Conservation (phyloP, 1,139 yeast genomes). For the Meyerozyma smithsonii region DNA sequence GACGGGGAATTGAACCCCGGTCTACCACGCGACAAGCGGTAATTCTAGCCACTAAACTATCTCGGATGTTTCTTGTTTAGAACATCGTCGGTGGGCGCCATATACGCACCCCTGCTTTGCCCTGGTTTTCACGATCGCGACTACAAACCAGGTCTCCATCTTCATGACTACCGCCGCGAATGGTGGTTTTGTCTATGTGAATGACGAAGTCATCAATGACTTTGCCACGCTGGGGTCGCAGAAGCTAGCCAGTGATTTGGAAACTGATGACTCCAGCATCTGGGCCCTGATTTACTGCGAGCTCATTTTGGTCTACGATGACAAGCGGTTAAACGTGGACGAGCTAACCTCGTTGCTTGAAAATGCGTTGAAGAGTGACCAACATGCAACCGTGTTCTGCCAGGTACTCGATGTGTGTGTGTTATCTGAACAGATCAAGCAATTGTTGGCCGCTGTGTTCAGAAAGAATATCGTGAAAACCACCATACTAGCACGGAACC, state of each 20-base stretch:
- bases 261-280: background rate
- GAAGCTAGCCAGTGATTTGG: background rate
- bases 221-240: background rate
- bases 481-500: constrained; percentile 31
- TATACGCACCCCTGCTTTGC: background rate
- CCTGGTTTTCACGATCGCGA: background rate
- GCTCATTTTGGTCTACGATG: constrained; percentile 28
- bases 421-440: constrained; percentile 21
- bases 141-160: background rate
- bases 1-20: constrained; percentile 73
- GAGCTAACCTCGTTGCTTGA: constrained; percentile 24
- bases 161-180: constrained; percentile 1
- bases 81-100: background rate
- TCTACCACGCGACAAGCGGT: constrained; percentile 57
- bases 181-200: background rate
- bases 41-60: constrained; percentile 46
- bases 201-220: background rate
- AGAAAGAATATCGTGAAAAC: constrained; percentile 30
- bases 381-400: constrained; percentile 36
- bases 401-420: constrained; percentile 45
- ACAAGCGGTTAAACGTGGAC: constrained; percentile 20
- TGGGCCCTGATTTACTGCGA: constrained; percentile 29
- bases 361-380: constrained; percentile 28
- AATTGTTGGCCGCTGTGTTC: constrained; percentile 24
- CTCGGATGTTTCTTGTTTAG: constrained; percentile 22